A percentile compares a stretch with the other conserved stretches of the same genome.
These are phyloP conservation scores for Cladosporium sp. DNA, from an alignment of 2,329 filamentous ascomycete genomes.

Conservation along the genomic window DNA sequence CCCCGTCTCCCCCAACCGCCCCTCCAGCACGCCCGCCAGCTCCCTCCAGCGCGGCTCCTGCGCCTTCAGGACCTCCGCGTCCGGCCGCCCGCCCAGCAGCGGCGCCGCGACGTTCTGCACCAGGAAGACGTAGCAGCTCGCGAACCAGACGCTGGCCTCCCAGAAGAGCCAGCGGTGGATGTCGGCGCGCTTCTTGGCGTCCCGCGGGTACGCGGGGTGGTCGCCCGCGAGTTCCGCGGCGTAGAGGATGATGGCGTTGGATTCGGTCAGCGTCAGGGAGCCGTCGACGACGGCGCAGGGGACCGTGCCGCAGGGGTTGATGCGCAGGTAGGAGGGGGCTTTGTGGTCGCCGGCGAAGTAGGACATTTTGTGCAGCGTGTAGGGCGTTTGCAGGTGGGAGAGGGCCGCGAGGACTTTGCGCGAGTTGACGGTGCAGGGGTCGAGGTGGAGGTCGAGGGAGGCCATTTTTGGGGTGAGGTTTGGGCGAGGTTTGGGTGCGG, in stretches of 20 bases:
- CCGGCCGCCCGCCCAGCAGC: conserved; percentile 31
- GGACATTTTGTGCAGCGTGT: conserved; percentile 33
- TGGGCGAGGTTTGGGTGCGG: too few species aligned
- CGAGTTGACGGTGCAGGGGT: conserved; percentile 38
- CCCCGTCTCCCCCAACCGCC: conserved; percentile 30
- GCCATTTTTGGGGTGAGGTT: neutral
- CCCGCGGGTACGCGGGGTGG: conserved; percentile 33
- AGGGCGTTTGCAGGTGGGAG: conserved; percentile 31
- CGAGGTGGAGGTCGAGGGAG: conserved; percentile 30
- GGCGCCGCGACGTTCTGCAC: conserved; percentile 39
- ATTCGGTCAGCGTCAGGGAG: conserved; percentile 36
- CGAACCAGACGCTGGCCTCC: conserved; percentile 38
- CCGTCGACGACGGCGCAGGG: conserved; percentile 28
- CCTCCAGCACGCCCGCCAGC: conserved; percentile 33
- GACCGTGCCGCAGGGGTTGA: conserved; percentile 35
- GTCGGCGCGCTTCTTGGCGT: conserved; percentile 34
- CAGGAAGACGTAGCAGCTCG: conserved; percentile 36
- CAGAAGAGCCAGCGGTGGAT: conserved; percentile 39
- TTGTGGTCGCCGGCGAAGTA: conserved; percentile 39
- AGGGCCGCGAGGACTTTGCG: conserved; percentile 38
- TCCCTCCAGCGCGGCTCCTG: conserved; percentile 32
- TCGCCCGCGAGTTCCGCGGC: conserved; percentile 31
- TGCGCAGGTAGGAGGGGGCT: conserved; percentile 21
- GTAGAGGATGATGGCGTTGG: conserved; percentile 39
- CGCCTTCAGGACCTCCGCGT: conserved; percentile 31